Evolutionary conservation across 2,329 filamentous ascomycete genomes (phyloP).

Genomic region (Trichothecium roseum): DNA sequence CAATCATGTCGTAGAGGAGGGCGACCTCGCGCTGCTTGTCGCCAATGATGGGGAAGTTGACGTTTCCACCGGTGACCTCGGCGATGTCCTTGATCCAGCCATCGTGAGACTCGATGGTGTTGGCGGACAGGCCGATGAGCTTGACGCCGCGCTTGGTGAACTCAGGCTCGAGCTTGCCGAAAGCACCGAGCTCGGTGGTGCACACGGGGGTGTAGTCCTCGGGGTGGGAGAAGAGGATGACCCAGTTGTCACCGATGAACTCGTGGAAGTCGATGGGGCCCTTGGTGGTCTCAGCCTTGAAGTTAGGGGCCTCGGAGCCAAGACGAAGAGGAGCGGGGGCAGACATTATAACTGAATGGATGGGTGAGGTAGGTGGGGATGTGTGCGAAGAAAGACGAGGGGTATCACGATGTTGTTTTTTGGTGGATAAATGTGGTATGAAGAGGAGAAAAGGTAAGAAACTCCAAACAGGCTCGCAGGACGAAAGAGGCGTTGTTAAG

Average conservation of each 20-base stretch:
- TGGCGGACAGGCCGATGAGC: conserved; percentile 83
- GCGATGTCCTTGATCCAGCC: conserved; percentile 86
- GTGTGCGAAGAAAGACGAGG: background rate
- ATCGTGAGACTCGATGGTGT: conserved; percentile 73
- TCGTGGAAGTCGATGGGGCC: conserved; percentile 76
- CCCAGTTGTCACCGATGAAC: conserved; percentile 71
- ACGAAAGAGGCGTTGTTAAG: no score
- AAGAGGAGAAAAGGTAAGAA: conserved; percentile 1
- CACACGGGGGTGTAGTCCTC: conserved; percentile 92
- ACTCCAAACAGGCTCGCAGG: no score
- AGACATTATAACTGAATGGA: conserved; percentile 20
- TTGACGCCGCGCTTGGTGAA: conserved; percentile 82
- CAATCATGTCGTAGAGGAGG: conserved; percentile 72
- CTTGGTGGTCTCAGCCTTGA: conserved; percentile 69
- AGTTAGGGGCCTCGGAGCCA: conserved; percentile 64
- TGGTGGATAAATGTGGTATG: no score
- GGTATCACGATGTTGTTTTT: conserved; percentile 2
- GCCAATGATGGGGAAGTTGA: conserved; percentile 71
- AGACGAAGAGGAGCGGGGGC: conserved; percentile 41
- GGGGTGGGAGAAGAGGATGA: conserved; percentile 75
- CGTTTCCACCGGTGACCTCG: conserved; percentile 61
- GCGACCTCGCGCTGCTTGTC: conserved; percentile 71
- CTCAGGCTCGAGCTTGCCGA: conserved; percentile 80
- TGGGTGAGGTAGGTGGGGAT: no score
- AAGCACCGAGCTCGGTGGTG: conserved; percentile 90